These are phyloP conservation scores for Malassezia furfur DNA, from an alignment of 1,284 basidiomycete genomes.

Conservation along the genomic window DNA sequence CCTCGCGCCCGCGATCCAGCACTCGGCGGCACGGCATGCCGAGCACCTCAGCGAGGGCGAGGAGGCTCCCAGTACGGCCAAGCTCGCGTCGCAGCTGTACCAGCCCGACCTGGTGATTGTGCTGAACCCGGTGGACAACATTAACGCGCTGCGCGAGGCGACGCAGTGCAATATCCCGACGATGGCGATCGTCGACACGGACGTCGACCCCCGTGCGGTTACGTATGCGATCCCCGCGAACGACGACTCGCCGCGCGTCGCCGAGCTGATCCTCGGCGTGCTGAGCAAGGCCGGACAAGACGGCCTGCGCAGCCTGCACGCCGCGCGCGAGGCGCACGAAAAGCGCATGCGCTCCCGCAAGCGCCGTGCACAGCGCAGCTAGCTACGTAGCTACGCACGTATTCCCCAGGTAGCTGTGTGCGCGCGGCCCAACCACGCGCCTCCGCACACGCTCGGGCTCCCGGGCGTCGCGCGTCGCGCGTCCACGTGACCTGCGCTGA, in stretches of 20 bases:
- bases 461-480: background rate
- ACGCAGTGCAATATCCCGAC: constrained; percentile 50
- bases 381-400: background rate
- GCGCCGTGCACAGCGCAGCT: constrained; percentile 2
- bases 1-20: constrained; percentile 37
- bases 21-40: constrained; percentile 7
- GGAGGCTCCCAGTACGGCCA: constrained; percentile 23
- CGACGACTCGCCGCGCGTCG: constrained; percentile 81
- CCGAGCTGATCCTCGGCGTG: constrained; percentile 80
- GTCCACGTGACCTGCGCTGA: background rate
- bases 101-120: constrained; percentile 78
- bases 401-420: background rate
- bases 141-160: constrained; percentile 51
- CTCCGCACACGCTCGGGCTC: too few species aligned
- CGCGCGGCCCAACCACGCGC: too few species aligned
- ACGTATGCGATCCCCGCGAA: constrained; percentile 98
- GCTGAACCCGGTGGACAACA: constrained; percentile 75
- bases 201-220: constrained; percentile 88
- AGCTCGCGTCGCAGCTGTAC: constrained; percentile 56
- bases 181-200: constrained; percentile 73
- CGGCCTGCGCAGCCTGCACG: constrained; percentile 27
- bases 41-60: constrained; percentile 12
- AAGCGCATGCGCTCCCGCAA: constrained; percentile 23
- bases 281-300: constrained; percentile 72
- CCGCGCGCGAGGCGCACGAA: constrained; percentile 29